phyloP scores from a whole-genome alignment of 176 grass and related monocot genomes.

The Carex cristatella region DNA sequence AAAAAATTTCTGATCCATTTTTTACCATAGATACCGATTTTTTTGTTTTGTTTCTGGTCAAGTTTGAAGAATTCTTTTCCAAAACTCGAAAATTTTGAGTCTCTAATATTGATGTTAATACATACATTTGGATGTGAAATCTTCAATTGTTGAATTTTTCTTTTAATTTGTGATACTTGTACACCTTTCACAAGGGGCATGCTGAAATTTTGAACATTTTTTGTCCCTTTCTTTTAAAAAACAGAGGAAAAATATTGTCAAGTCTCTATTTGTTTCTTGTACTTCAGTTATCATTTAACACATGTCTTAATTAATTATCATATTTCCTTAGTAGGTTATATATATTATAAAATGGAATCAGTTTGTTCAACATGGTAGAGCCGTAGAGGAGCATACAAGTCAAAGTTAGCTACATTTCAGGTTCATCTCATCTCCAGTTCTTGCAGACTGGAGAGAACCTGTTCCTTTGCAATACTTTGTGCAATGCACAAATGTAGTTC shows the following conservation, averaged over 20 bases:
- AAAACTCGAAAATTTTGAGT: background rate
- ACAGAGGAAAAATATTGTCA: background rate
- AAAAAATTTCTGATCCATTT: background rate
- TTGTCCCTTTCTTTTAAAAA: background rate
- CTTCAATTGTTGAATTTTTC: background rate
- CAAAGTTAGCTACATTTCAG: background rate
- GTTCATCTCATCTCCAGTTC: constrained; percentile 5
- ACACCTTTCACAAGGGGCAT: background rate
- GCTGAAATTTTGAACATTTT: background rate
- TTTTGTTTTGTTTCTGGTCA: background rate
- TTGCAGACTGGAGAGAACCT: background rate
- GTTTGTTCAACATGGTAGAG: background rate
- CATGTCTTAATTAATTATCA: background rate
- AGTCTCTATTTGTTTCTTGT: background rate
- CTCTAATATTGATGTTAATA: background rate
- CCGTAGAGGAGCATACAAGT: background rate
- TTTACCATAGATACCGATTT: background rate
- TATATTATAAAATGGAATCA: background rate
- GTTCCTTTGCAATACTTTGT: background rate
- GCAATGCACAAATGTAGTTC: background rate
- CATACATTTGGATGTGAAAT: background rate
- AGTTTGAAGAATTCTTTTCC: background rate
- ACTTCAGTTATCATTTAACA: background rate
- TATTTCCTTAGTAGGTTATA: background rate
- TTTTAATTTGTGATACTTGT: background rate